These are phyloP conservation scores for Moelleriella libera DNA, from an alignment of 2,329 filamentous ascomycete genomes.

Conservation along the genomic window DNA sequence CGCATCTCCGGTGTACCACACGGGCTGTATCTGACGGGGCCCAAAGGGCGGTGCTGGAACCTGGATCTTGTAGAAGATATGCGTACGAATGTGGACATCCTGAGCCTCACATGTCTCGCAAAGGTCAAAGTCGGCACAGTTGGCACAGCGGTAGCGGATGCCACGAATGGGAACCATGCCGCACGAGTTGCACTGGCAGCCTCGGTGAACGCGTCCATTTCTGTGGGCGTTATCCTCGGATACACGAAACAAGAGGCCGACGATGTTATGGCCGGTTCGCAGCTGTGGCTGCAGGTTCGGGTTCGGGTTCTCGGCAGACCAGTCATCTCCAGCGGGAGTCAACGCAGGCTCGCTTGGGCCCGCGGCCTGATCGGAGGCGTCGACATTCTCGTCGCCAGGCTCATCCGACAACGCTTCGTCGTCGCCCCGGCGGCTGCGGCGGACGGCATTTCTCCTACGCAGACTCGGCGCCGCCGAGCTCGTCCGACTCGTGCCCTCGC, in stretches of 20 bases:
- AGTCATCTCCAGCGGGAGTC: slow-evolving; percentile 31
- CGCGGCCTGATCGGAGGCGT: slow-evolving; percentile 12
- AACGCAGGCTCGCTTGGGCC: slow-evolving; percentile 24
- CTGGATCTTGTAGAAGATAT: slow-evolving; percentile 92
- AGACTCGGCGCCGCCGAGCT: slow-evolving; percentile 23
- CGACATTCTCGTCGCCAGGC: slow-evolving; percentile 30
- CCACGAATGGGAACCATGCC: slow-evolving; percentile 80
- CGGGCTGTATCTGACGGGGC: slow-evolving; percentile 63
- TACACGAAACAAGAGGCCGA: slow-evolving; percentile 78
- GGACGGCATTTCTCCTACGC: slow-evolving; percentile 54
- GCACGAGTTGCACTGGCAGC: slow-evolving; percentile 84
- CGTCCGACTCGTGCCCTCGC: slow-evolving; percentile 10
- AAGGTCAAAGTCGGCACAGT: slow-evolving; percentile 90
- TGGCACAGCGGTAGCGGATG: slow-evolving; percentile 84
- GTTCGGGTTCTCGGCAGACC: slow-evolving; percentile 31
- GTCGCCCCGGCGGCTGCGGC: slow-evolving; percentile 29
- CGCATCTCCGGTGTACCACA: slow-evolving; percentile 83
- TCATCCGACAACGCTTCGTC: slow-evolving; percentile 26
- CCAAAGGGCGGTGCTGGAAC: slow-evolving; percentile 79
- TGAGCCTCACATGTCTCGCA: slow-evolving; percentile 85
- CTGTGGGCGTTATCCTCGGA: slow-evolving; percentile 83
- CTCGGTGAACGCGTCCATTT: slow-evolving; percentile 82
- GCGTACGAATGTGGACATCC: slow-evolving; percentile 69
- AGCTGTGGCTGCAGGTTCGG: slow-evolving; percentile 22
- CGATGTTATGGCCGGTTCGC: slow-evolving; percentile 61